phyloP scores from a whole-genome alignment of 75 land plant genomes.

The Sequoiadendron giganteum region DNA sequence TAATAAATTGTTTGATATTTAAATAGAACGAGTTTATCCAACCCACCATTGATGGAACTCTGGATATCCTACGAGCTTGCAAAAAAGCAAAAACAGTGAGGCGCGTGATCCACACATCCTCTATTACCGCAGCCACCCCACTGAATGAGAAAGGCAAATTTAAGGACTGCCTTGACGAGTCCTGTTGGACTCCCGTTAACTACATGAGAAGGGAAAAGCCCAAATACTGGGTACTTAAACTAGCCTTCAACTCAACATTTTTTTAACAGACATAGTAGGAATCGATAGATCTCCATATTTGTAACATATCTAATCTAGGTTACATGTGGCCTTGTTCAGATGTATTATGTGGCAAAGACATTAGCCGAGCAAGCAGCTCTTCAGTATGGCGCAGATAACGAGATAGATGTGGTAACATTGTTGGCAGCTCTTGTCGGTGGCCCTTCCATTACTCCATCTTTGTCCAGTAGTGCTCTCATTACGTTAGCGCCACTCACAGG shows the following conservation, averaged over 20 bases:
- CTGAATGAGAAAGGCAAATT: conserved; percentile 28
- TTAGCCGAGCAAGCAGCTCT: neutral
- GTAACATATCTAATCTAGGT: no score
- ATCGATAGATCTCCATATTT: no score
- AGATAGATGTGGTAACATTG: neutral
- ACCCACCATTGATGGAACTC: conserved; percentile 48
- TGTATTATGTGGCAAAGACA: neutral
- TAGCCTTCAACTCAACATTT: neutral
- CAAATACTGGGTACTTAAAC: conserved; percentile 32
- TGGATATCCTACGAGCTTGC: conserved; percentile 51
- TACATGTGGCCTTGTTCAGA: neutral
- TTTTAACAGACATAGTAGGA: neutral
- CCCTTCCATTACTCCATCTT: neutral
- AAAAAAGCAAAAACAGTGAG: conserved; percentile 36
- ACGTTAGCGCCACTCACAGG: neutral
- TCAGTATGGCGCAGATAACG: neutral
- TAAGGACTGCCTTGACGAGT: conserved; percentile 34
- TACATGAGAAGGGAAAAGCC: conserved; percentile 25
- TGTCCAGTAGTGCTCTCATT: neutral
- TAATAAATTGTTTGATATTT: neutral
- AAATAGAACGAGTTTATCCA: conserved; percentile 1
- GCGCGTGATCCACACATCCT: conserved; percentile 54
- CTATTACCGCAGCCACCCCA: conserved; percentile 44
- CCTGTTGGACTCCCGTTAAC: conserved; percentile 25
- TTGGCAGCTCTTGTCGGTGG: neutral